phyloP scores from a whole-genome alignment of 1,284 basidiomycete species.

The Microstroma glucosiphilum region DNA sequence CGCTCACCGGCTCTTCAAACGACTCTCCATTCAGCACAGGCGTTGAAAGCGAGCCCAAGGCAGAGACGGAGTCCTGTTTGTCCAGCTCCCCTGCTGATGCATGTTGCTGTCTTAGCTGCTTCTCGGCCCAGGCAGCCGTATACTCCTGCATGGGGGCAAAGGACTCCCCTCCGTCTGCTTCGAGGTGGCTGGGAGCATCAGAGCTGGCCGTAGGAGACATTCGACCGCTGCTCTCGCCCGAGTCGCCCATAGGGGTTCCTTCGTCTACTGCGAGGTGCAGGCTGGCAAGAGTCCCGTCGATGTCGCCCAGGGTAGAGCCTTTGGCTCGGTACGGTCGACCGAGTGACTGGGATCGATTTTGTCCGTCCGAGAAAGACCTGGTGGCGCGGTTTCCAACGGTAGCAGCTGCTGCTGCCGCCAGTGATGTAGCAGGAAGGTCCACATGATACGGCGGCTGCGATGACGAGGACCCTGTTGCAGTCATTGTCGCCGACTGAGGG shows the following conservation, averaged over 20 bases:
- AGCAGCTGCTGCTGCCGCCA: background rate
- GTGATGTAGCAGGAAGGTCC: background rate
- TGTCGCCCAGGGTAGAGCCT: slow-evolving; percentile 16
- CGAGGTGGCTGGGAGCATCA: background rate
- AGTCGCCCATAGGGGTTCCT: background rate
- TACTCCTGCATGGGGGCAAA: background rate
- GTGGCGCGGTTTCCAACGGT: slow-evolving; percentile 16
- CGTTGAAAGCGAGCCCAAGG: no score
- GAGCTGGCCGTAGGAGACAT: background rate
- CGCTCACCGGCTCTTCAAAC: no score
- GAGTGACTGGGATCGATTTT: slow-evolving; percentile 35
- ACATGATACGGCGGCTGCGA: background rate
- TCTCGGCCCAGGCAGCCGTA: slow-evolving; percentile 5
- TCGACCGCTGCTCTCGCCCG: background rate
- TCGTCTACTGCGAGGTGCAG: background rate
- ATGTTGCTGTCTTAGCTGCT: background rate
- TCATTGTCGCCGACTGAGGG: background rate
- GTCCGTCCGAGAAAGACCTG: slow-evolving; percentile 30
- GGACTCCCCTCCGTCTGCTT: background rate
- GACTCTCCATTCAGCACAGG: slow-evolving; percentile 10
- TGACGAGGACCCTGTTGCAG: background rate
- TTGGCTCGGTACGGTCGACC: slow-evolving; percentile 14
- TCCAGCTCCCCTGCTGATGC: slow-evolving; percentile 2
- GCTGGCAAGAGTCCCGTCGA: background rate
- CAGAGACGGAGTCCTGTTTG: background rate